Evolutionary conservation across 306 rosid species (phyloP).

Genomic region (Cyclanthera cordifolia): DNA sequence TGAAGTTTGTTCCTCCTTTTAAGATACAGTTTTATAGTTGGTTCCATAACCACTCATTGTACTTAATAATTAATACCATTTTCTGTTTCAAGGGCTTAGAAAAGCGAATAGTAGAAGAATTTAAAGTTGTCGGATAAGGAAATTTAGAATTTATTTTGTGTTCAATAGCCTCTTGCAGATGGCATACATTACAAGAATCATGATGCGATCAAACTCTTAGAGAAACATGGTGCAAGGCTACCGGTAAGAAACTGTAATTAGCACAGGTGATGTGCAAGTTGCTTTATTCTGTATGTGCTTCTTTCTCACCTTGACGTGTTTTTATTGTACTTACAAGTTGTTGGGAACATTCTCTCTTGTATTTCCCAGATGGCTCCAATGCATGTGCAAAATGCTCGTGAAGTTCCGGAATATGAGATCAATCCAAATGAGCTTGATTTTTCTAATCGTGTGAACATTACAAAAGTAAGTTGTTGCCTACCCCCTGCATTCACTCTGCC

Average conservation of each 20-base stretch:
- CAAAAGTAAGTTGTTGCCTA: constrained; percentile 39
- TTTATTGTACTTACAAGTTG: constrained; percentile 9
- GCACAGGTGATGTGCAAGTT: neutral
- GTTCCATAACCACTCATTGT: neutral
- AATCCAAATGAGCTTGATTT: constrained; percentile 82
- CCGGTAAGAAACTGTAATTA: constrained; percentile 27
- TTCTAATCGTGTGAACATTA: constrained; percentile 54
- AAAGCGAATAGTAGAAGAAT: neutral
- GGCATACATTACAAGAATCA: constrained; percentile 64
- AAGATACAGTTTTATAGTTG: neutral
- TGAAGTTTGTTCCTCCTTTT: neutral
- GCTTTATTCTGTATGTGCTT: neutral
- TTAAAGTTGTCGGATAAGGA: neutral
- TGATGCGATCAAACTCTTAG: constrained; percentile 64
- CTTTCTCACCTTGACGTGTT: constrained; percentile 13
- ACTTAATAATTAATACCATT: neutral
- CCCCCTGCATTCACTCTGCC: neutral
- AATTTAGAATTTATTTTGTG: constrained; percentile 11
- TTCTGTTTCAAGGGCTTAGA: neutral
- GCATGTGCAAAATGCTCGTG: constrained; percentile 63
- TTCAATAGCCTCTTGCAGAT: constrained; percentile 80
- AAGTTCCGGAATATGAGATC: constrained; percentile 90
- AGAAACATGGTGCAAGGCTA: constrained; percentile 71
- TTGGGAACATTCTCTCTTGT: neutral
- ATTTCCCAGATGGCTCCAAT: constrained; percentile 59